Base-by-base conservation (phyloP, 495 filamentous ascomycete species). In the Lentithecium fluviatile region DNA sequence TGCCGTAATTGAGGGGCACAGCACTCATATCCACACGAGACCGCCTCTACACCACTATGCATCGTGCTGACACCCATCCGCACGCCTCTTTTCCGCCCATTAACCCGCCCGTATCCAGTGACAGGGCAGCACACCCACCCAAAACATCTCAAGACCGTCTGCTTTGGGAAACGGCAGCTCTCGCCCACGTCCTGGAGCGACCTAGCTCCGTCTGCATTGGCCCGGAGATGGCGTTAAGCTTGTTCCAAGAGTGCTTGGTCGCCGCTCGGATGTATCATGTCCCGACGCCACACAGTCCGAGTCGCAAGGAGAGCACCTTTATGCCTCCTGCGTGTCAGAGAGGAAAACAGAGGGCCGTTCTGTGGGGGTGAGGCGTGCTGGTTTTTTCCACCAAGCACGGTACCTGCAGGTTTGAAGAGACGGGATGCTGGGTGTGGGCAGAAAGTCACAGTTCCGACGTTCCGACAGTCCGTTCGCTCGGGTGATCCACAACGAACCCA, bases 221-320 rank as follows among this genome's bases (percentile, higher is more conserved):
- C 50, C 49, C 40, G 37, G 40, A 51, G 43, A 56, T 58, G 50
- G 25, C 51, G 59, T 56, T 63, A 60, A 63, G 64, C 64, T 67
- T 67, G 64, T 67, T 63, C 53, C 64, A 62, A 58, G 58, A 13
- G 6, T 20, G 58, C 50, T 54, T 53, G 51, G 59, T 13, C 20
- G 15, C 5, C 42, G 13, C 55, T 63, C 64, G 64, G 64, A 59
- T 63, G 64, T 67, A 55, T 58, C 64, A 59, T 15, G 45, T 59
- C 51, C 64, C 59, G 64, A 67, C 59, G 59, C 64, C 64, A 67
- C 64, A 55, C 64, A 52, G 6, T 38, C 23, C 47, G 47, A 60
- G 64, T 67, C 51, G 37, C 56, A 65, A 45, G 40, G 12, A 12
- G 17, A 13, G 24, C 21, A n/a, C 29, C 46, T 4, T 45, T 40